Evolutionary conservation across 352 stramenopile species (phyloP).

Genomic region (Phytophthora niederhauseri): DNA sequence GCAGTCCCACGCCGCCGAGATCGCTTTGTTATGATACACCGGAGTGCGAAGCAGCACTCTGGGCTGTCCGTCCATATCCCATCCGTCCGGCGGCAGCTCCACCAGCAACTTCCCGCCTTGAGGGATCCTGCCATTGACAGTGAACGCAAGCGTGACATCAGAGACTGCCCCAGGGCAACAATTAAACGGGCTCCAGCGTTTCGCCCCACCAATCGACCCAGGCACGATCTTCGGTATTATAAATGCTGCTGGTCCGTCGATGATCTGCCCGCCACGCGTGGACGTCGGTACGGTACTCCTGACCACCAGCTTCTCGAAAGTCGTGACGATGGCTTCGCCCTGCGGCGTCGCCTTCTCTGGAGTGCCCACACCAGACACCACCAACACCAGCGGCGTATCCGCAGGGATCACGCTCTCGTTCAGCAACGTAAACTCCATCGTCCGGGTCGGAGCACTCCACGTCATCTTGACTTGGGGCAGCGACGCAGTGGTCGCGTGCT

Average conservation of each 20-base stretch:
- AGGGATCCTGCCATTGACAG: constrained; percentile 45
- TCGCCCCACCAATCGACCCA: constrained; percentile 44
- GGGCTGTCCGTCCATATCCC: constrained; percentile 62
- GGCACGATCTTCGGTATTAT: constrained; percentile 58
- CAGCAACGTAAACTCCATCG: constrained; percentile 61
- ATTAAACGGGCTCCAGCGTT: constrained; percentile 66
- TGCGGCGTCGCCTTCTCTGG: constrained; percentile 57
- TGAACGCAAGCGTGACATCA: constrained; percentile 63
- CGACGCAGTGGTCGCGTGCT: constrained; percentile 17
- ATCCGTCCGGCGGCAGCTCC: constrained; percentile 56
- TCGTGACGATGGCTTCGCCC: constrained; percentile 55
- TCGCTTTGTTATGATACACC: constrained; percentile 34
- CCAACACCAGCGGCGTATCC: constrained; percentile 45
- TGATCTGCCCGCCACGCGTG: constrained; percentile 64
- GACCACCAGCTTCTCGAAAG: constrained; percentile 65
- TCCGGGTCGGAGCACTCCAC: constrained; percentile 37
- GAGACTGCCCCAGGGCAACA: constrained; percentile 54
- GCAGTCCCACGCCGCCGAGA: constrained; percentile 47
- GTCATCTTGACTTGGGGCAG: constrained; percentile 41
- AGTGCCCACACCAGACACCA: constrained; percentile 62
- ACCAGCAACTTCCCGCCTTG: constrained; percentile 50
- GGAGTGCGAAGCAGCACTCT: constrained; percentile 46
- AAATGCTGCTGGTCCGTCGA: constrained; percentile 60
- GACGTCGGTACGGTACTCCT: constrained; percentile 58
- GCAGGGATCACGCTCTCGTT: constrained; percentile 46